phyloP scores from a whole-genome alignment of 2,329 filamentous ascomycete genomes.

The Macroventuria anomochaeta region DNA sequence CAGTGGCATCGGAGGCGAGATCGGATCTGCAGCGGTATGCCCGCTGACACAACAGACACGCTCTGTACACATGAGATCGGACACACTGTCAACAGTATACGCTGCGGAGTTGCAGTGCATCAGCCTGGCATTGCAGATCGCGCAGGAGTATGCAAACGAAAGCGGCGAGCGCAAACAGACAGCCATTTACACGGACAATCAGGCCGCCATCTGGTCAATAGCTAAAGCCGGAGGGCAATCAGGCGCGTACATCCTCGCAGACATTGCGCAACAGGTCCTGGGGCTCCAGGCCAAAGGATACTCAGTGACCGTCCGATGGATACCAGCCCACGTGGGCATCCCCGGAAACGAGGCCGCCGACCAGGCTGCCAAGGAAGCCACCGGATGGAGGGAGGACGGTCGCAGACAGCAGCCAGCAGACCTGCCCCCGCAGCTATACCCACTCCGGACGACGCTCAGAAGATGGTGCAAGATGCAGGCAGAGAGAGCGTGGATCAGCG shows the following conservation, averaged over 20 bases:
- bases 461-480: slow-evolving; percentile 3
- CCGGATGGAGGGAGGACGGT: slow-evolving; percentile 21
- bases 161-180: slow-evolving; percentile 14
- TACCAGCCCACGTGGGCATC: slow-evolving; percentile 12
- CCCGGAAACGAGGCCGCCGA: background rate
- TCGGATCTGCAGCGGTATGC: slow-evolving; percentile 21
- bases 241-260: slow-evolving; percentile 23
- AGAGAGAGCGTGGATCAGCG: background rate
- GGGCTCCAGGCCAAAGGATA: slow-evolving; percentile 6
- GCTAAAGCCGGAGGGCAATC: slow-evolving; percentile 19
- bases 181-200: slow-evolving; percentile 27
- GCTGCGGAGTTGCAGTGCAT: slow-evolving; percentile 21
- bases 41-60: slow-evolving; percentile 19
- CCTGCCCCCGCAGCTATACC: slow-evolving; percentile 7
- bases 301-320: slow-evolving; percentile 15
- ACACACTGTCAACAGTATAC: slow-evolving; percentile 21
- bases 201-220: slow-evolving; percentile 22
- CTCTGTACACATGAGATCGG: slow-evolving; percentile 19
- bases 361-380: slow-evolving; percentile 4
- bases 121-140: slow-evolving; percentile 26
- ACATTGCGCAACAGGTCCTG: slow-evolving; percentile 14
- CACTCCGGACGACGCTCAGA: slow-evolving; percentile 8
- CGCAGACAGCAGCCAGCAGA: slow-evolving; percentile 15
- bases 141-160: slow-evolving; percentile 19
- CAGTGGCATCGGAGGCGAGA: slow-evolving; percentile 27